These are phyloP conservation scores for Phytophthora sojae DNA, from an alignment of 352 stramenopile species.

Conservation along the genomic window DNA sequence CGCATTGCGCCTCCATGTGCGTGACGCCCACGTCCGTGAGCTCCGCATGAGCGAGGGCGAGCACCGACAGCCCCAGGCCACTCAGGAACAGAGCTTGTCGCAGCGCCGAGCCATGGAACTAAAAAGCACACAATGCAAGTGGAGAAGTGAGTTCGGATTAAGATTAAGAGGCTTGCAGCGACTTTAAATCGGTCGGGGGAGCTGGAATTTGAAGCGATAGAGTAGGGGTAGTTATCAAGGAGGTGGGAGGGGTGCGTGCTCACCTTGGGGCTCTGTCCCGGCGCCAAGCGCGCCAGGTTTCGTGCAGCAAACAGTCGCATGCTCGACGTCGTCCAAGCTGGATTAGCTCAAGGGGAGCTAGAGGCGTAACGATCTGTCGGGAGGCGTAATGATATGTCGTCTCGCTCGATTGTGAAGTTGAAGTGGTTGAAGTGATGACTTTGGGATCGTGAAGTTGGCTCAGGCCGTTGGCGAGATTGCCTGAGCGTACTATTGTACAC, in stretches of 20 bases:
- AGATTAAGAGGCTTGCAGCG: conserved; percentile 11
- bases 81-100: conserved; percentile 61
- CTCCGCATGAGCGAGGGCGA: conserved; percentile 50
- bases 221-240: background rate
- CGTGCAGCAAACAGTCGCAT: conserved; percentile 45
- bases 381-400: background rate
- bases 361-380: background rate
- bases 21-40: conserved; percentile 18
- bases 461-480: too few relatives aligned
- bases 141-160: conserved; percentile 9
- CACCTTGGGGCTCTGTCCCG: conserved; percentile 44
- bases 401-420: conserved; percentile 1
- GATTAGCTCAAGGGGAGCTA: background rate
- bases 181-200: conserved; percentile 1
- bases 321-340: conserved; percentile 1
- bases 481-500: too few relatives aligned
- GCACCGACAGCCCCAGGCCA: conserved; percentile 55
- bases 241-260: background rate
- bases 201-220: background rate
- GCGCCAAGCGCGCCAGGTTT: conserved; percentile 38
- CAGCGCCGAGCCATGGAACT: conserved; percentile 39
- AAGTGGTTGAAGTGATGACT: background rate
- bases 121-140: conserved; percentile 3
- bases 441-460: too few relatives aligned
- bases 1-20: conserved; percentile 54